A percentile compares a stretch with the other conserved stretches of the same genome.
Conservation (phyloP, 495 filamentous ascomycete genomes). For the Tetracladium setigerum region DNA sequence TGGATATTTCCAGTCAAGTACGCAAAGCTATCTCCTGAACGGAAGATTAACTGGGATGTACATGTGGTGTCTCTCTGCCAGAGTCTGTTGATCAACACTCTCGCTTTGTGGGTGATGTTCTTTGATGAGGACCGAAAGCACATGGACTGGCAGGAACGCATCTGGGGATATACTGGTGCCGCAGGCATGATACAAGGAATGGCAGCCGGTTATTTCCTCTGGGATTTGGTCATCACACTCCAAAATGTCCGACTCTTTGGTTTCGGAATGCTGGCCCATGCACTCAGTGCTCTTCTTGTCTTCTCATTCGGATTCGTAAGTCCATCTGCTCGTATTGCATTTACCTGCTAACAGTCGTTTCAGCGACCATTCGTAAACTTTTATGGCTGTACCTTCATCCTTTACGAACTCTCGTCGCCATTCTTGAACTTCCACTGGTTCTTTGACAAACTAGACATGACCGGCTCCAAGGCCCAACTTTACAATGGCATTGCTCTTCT, state of each 20-base stretch:
- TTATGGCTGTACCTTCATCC: slow-evolving; percentile 85
- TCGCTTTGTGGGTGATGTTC: slow-evolving; percentile 80
- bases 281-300: slow-evolving; percentile 73
- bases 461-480: slow-evolving; percentile 70
- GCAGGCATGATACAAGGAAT: slow-evolving; percentile 76
- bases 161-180: slow-evolving; percentile 86
- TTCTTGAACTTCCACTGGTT: slow-evolving; percentile 99
- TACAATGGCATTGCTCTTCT: slow-evolving; percentile 78
- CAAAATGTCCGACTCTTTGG: slow-evolving; percentile 75
- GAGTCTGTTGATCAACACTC: slow-evolving; percentile 64
- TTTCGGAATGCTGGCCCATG: slow-evolving; percentile 82
- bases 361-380: slow-evolving; percentile 92
- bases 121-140: slow-evolving; percentile 63
- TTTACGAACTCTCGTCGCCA: slow-evolving; percentile 93
- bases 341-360: slow-evolving; percentile 4
- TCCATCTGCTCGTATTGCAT: slow-evolving; percentile 18
- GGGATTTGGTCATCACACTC: slow-evolving; percentile 74
- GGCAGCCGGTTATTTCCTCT: slow-evolving; percentile 92
- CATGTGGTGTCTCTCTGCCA: slow-evolving; percentile 93
- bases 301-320: slow-evolving; percentile 90
- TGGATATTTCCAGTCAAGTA: slow-evolving; percentile 67
- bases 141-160: slow-evolving; percentile 67
- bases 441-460: slow-evolving; percentile 94
- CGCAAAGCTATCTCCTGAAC: slow-evolving; percentile 53
- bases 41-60: slow-evolving; percentile 89